Base-by-base conservation (phyloP, 805 yeast species). In the Metahyphopichia silvanorum region DNA sequence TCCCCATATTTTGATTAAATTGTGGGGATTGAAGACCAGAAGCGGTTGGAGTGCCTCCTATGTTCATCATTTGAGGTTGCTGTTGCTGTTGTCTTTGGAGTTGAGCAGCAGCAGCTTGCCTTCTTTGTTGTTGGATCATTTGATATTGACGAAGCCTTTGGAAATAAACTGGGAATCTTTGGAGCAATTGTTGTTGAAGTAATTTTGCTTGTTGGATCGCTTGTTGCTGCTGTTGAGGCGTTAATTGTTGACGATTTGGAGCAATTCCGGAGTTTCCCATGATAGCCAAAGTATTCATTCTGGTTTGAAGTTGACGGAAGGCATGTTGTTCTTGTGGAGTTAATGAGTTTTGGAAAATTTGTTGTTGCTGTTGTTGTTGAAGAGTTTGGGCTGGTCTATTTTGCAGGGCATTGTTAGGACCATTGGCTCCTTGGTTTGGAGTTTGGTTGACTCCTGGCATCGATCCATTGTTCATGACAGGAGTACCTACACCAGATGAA, bases 251-350 rank as follows among this genome's bases (percentile, higher is more conserved):
- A 16, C 69, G 51, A 35, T 60, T 66, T n/a, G 73, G 73, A 2
- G 71, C 64, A 11, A 58, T 43, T 1, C 73, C 73, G 9, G 63
- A 49, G 34, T 63, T 60, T 4, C 71, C 67, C 70, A 66, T 66
- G 34, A 53, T 52, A 2, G 62, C 65, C 29, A 65, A 60, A 2
- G 70, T 57, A 35, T 52, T 58, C 61, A 65, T 61, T 25, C 62
- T 51, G 2, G 55, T 40, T 38, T 66, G 73, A 34, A 61, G 44
- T 30, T 65, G 71, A 35, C 63, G 56, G 51, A 63, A 66, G 4
- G 53, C 42, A 30, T 59, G 67, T 35, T 66, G 73, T 35, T 66
- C 72, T 34, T 64, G 65, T 1, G 69, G 63, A 3, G 63, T 46
- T 28, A 66, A 52, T 8, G 67, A 48, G 37, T 44, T 57, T 32